phyloP scores from a whole-genome alignment of 441 rosid species.

The Adansonia rubrostipa region DNA sequence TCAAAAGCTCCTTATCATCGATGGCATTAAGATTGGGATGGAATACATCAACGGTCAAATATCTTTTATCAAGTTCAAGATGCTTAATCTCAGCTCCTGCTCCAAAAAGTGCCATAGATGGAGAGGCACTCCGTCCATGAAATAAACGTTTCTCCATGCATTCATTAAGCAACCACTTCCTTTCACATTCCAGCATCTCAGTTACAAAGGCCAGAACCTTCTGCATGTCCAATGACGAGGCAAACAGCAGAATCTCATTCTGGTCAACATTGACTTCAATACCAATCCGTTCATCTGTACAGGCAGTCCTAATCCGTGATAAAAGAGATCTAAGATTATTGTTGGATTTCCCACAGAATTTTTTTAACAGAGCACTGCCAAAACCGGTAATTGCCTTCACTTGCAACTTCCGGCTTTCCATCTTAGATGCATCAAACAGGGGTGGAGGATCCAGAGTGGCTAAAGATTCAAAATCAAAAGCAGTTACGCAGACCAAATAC shows the following conservation, averaged over 20 bases:
- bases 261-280: conserved; percentile 58
- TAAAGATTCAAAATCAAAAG: conserved; percentile 73
- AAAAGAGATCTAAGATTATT: conserved; percentile 56
- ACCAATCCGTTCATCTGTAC: conserved; percentile 65
- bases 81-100: conserved; percentile 93
- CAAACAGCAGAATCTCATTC: conserved; percentile 70
- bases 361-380: conserved; percentile 60
- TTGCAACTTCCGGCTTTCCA: conserved; percentile 63
- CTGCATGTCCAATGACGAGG: conserved; percentile 54
- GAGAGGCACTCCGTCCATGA: conserved; percentile 55
- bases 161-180: conserved; percentile 65
- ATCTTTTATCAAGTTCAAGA: conserved; percentile 78
- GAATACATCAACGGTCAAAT: conserved; percentile 67
- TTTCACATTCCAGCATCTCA: conserved; percentile 63
- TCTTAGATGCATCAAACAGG: conserved; percentile 53
- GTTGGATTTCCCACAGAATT: conserved; percentile 76
- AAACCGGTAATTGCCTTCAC: conserved; percentile 60
- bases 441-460: conserved; percentile 64
- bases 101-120: conserved; percentile 77
- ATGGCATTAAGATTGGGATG: conserved; percentile 46
- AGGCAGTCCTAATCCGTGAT: conserved; percentile 52
- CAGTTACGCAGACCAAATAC: conserved; percentile 90
- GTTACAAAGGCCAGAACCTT: conserved; percentile 54
- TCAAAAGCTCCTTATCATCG: conserved; percentile 74
- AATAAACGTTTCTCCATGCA: conserved; percentile 72